Percentiles rank a stretch among this genome's conserved stretches.
Conservation (phyloP, 2,329 filamentous ascomycete genomes). For the Colletotrichum viniferum region DNA sequence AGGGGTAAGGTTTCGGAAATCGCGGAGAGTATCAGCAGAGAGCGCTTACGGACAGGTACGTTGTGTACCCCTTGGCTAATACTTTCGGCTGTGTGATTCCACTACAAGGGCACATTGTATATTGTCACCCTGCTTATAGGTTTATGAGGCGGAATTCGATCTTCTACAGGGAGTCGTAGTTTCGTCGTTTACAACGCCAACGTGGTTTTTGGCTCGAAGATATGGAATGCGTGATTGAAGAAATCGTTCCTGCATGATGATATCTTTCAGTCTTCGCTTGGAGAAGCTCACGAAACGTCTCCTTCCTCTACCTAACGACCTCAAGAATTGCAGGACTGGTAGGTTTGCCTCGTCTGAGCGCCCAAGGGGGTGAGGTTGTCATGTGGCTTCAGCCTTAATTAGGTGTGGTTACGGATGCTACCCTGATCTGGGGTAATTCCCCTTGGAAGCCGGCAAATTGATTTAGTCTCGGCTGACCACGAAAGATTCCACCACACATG, state of each 20-base stretch:
- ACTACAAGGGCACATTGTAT: not conserved
- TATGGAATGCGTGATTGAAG: not conserved
- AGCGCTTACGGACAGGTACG: not conserved
- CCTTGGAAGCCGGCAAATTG: not conserved
- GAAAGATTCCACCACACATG: slow-evolving; percentile 11
- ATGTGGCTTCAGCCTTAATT: not conserved
- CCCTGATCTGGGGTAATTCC: slow-evolving; percentile 7
- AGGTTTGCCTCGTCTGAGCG: not conserved
- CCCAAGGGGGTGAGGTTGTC: not conserved
- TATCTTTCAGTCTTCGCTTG: not conserved
- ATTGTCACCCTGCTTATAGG: not conserved
- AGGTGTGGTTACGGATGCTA: not conserved
- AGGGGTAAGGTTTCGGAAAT: not conserved
- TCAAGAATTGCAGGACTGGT: not conserved
- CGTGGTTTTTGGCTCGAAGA: not conserved
- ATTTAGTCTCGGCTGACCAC: not conserved
- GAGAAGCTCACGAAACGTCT: not conserved
- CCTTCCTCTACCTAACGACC: not conserved
- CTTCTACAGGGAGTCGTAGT: not conserved
- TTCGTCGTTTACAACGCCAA: not conserved
- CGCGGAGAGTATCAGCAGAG: not conserved
- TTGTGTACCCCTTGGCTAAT: not conserved
- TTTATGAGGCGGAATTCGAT: not conserved
- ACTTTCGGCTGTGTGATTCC: not conserved
- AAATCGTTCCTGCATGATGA: not conserved